Evolutionary conservation across 2,329 filamentous ascomycete genomes (phyloP).

Genomic region (Pestalotiopsis sp.): DNA sequence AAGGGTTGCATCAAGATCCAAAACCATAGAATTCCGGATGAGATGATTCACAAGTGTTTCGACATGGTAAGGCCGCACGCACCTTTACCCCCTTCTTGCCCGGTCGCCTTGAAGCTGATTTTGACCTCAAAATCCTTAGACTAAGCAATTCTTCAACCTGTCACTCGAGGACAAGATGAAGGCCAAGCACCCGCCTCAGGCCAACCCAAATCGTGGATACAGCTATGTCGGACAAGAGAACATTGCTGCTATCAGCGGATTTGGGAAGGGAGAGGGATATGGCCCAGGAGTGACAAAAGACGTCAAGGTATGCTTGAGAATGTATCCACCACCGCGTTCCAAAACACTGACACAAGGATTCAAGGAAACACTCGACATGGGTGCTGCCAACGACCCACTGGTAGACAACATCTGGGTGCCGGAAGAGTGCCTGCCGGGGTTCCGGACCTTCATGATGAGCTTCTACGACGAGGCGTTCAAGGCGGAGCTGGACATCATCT

Average conservation of each 20-base stretch:
- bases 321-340: neutral
- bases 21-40: neutral
- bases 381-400: neutral
- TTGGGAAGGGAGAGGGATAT: neutral
- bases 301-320: neutral
- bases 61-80: neutral
- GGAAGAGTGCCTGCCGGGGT: neutral
- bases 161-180: constrained; percentile 3
- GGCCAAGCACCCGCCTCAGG: neutral
- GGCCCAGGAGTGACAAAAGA: constrained; percentile 3
- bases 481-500: constrained; percentile 3
- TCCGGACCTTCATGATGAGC: constrained; percentile 3
- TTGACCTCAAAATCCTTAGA: neutral
- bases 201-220: constrained; percentile 5
- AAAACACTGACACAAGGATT: neutral
- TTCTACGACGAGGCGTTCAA: constrained; percentile 9
- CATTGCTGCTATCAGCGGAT: neutral
- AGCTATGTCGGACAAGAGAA: constrained; percentile 8
- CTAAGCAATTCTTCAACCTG: constrained; percentile 1
- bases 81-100: neutral
- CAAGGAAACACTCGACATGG: neutral
- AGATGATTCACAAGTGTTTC: neutral
- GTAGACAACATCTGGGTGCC: constrained; percentile 5
- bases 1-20: neutral
- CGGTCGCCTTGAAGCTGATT: neutral